phyloP scores from a whole-genome alignment of 2,329 filamentous ascomycete genomes.

The Trichoderma semiorbis region DNA sequence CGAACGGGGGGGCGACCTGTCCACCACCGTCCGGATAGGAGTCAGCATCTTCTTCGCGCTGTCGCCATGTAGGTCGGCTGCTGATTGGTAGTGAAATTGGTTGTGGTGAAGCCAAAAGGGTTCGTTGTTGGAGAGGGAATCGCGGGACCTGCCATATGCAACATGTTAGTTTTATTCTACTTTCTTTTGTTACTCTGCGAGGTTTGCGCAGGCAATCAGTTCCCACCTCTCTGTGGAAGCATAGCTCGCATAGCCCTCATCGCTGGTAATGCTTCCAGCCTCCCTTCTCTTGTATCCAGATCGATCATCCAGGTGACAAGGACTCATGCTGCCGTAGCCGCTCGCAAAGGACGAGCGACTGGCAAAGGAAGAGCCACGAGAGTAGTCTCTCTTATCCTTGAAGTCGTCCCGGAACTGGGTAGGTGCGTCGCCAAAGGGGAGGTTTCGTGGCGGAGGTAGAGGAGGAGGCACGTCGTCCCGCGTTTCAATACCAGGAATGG shows the following conservation, averaged over 20 bases:
- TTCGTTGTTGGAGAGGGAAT: constrained; percentile 33
- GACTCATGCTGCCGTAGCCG: constrained; percentile 41
- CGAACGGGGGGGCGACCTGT: constrained; percentile 46
- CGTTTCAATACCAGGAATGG: constrained; percentile 39
- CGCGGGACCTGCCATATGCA: constrained; percentile 36
- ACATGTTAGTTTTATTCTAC: background rate
- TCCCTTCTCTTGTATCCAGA: constrained; percentile 34
- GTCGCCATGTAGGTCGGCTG: constrained; percentile 47
- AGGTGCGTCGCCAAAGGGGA: constrained; percentile 35
- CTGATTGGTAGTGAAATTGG: constrained; percentile 46
- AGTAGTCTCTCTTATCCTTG: constrained; percentile 29
- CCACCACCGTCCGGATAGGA: constrained; percentile 41
- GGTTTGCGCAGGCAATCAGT: background rate
- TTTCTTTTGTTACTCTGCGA: constrained; percentile 1
- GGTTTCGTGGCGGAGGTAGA: constrained; percentile 43
- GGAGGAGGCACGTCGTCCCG: constrained; percentile 40
- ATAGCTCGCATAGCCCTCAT: constrained; percentile 45
- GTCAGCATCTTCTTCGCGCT: constrained; percentile 56
- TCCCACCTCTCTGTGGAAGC: constrained; percentile 39
- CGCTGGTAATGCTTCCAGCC: constrained; percentile 30
- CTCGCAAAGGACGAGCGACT: constrained; percentile 32
- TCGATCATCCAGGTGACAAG: constrained; percentile 34
- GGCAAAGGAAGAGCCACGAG: constrained; percentile 24
- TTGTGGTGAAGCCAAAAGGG: constrained; percentile 51
- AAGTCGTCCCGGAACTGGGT: constrained; percentile 29